Base-by-base conservation (phyloP, 2,329 filamentous ascomycete species). In the Aspergillus eucalypticola region DNA sequence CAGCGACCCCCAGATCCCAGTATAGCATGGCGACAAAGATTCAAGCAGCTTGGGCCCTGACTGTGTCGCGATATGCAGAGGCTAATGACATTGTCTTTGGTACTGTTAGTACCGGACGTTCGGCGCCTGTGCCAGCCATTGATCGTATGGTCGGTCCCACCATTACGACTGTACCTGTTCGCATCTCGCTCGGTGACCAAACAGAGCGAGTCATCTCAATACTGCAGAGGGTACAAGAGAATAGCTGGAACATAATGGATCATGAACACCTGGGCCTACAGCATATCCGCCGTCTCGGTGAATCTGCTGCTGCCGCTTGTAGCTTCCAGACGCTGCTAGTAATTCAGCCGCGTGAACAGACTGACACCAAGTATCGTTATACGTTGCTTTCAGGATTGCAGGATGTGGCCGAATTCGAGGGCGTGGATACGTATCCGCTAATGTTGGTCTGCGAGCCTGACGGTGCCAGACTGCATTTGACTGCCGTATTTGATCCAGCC, bases 111-210 rank as follows among this genome's bases (percentile, higher is more conserved):
- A 39, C 55, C 10, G 55, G 55, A 15, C 55, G 55, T 10, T 39
- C 32, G 0, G 56, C 50, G 5, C 50, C 56, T 11, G 50, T 59
- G n/a, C 50, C 50, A 5, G 13, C 11, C 3, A 38, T 59, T 11
- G 39, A 52, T 27, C 15, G 27, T 1, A 54, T 59, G 10, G 38
- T 29, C 3, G 56, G 49, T n/a, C 56, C 56, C 5, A 21, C 38
- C 17, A 49, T 59, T 17, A 54, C 50, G 13, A 59, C 41, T 2
- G 50, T 59, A 2, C 50, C 50, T n/a, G 38, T 59, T n/a, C 56
- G 50, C 11, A 25, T 54, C 27, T n/a, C 13, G 15, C 13, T 56
- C 11, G 10, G 13, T 15, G 29, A 27, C 13, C 39, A 11, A 13
- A 4, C 50, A 1, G 10, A 38, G 19, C 2, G 8, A 3, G 13